phyloP scores from a whole-genome alignment of 306 rosid genomes.

The Glycyrrhiza uralensis region DNA sequence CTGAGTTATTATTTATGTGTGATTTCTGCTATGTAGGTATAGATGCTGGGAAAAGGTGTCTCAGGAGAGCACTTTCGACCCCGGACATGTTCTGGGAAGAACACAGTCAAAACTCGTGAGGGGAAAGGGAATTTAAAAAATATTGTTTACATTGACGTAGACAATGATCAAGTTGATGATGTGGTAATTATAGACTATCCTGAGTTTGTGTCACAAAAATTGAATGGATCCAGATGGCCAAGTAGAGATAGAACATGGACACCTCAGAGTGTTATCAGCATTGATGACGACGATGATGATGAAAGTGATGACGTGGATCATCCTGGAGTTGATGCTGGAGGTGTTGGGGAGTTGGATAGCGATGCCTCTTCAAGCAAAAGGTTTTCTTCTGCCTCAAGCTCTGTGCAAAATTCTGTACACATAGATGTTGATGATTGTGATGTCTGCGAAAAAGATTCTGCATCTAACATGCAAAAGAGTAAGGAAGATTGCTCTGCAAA shows the following conservation, averaged over 20 bases:
- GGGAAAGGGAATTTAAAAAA: slow-evolving; percentile 37
- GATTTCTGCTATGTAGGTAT: slow-evolving; percentile 25
- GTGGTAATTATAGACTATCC: slow-evolving; percentile 51
- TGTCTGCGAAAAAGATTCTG: slow-evolving; percentile 35
- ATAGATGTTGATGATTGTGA: slow-evolving; percentile 40
- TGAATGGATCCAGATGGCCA: slow-evolving; percentile 31
- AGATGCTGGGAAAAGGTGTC: slow-evolving; percentile 55
- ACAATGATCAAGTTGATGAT: slow-evolving; percentile 52
- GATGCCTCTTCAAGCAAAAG: slow-evolving; percentile 73
- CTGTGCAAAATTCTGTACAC: slow-evolving; percentile 18
- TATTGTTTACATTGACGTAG: slow-evolving; percentile 61
- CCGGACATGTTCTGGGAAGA: slow-evolving; percentile 49
- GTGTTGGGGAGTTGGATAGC: slow-evolving; percentile 67
- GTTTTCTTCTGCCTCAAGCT: slow-evolving; percentile 31
- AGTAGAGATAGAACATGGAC: slow-evolving; percentile 40
- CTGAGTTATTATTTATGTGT: slow-evolving; percentile 8
- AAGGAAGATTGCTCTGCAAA: slow-evolving; percentile 36
- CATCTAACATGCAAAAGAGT: slow-evolving; percentile 37
- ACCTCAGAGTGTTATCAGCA: slow-evolving; percentile 46
- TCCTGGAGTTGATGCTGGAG: slow-evolving; percentile 35
- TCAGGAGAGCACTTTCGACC: slow-evolving; percentile 43
- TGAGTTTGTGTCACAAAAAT: slow-evolving; percentile 28
- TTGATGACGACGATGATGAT: slow-evolving; percentile 63
- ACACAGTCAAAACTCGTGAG: slow-evolving; percentile 24
- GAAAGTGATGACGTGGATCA: slow-evolving; percentile 40